phyloP scores from a whole-genome alignment of 2,329 filamentous ascomycete genomes.

The Fusarium tanahbumbuense region DNA sequence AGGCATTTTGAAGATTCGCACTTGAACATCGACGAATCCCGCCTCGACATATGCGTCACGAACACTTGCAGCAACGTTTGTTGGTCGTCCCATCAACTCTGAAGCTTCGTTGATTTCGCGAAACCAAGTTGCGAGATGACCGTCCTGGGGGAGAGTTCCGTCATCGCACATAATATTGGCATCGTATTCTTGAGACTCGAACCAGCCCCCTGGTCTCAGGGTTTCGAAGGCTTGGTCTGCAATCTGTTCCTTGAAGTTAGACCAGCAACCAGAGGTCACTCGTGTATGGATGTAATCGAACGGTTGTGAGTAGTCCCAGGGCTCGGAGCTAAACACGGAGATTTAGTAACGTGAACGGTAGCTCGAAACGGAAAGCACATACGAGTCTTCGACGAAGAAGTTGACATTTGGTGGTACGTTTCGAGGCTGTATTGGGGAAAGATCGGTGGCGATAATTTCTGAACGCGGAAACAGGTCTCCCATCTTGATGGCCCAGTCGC shows the following conservation, averaged over 20 bases:
- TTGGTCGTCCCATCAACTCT: constrained; percentile 52
- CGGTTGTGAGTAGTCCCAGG: constrained; percentile 64
- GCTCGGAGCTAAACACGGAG: constrained; percentile 54
- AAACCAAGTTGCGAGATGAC: constrained; percentile 55
- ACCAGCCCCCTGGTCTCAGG: constrained; percentile 64
- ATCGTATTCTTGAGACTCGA: constrained; percentile 65
- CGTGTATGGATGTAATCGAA: constrained; percentile 68
- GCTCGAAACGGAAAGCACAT: constrained; percentile 32
- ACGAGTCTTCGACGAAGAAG: constrained; percentile 77
- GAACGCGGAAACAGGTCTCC: constrained; percentile 70
- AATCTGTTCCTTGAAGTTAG: constrained; percentile 60
- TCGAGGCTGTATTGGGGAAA: constrained; percentile 74
- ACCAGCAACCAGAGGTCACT: constrained; percentile 62
- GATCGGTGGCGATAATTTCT: constrained; percentile 71
- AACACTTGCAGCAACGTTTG: constrained; percentile 51
- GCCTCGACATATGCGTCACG: constrained; percentile 57
- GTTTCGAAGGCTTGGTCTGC: constrained; percentile 64
- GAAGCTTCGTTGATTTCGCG: constrained; percentile 56
- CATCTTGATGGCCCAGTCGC: constrained; percentile 75
- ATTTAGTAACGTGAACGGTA: neutral
- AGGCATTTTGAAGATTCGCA: constrained; percentile 65
- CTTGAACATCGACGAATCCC: constrained; percentile 67
- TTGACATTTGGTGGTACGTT: constrained; percentile 78
- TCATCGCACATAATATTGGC: constrained; percentile 58
- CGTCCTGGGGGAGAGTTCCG: constrained; percentile 54